Conservation (phyloP, 179 eudicot genomes). For the Actinidia polygama region DNA sequence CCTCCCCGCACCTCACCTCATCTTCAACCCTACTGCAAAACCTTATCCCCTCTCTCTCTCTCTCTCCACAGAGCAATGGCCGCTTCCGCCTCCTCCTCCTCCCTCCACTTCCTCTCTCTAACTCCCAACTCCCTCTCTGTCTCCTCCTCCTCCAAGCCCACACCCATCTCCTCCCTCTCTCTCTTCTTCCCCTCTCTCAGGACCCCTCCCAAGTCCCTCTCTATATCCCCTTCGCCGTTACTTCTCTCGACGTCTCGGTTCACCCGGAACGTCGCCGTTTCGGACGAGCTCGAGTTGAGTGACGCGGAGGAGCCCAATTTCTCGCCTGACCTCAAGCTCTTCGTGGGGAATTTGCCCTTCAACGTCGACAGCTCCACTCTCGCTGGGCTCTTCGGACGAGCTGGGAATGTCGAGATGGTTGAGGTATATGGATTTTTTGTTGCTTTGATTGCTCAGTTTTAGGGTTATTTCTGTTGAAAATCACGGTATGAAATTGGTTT, state of each 20-base stretch:
- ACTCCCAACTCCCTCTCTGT: conserved; percentile 27
- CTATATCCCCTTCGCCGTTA: neutral
- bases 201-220: conserved; percentile 17
- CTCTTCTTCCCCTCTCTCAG: conserved; percentile 23
- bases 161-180: conserved; percentile 3
- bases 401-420: conserved; percentile 88
- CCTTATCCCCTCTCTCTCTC: conserved; percentile 28
- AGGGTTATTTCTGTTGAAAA: too few species aligned
- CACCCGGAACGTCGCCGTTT: conserved; percentile 40
- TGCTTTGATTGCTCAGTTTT: neutral
- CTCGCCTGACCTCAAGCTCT: conserved; percentile 75
- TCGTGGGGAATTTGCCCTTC: conserved; percentile 90
- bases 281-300: conserved; percentile 48
- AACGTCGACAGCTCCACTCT: conserved; percentile 74
- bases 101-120: conserved; percentile 27
- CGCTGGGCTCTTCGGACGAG: conserved; percentile 72
- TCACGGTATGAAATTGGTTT: too few species aligned
- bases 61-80: conserved; percentile 20
- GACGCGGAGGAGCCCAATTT: conserved; percentile 39
- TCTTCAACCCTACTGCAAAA: conserved; percentile 6
- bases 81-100: conserved; percentile 26
- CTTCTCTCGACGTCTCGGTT: neutral
- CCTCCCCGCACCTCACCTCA: neutral
- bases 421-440: conserved; percentile 55
- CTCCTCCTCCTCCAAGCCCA: conserved; percentile 20